These are phyloP conservation scores for Rhodosporidiobolus sp. DNA, from an alignment of 768 basidiomycete genomes.

Conservation along the genomic window DNA sequence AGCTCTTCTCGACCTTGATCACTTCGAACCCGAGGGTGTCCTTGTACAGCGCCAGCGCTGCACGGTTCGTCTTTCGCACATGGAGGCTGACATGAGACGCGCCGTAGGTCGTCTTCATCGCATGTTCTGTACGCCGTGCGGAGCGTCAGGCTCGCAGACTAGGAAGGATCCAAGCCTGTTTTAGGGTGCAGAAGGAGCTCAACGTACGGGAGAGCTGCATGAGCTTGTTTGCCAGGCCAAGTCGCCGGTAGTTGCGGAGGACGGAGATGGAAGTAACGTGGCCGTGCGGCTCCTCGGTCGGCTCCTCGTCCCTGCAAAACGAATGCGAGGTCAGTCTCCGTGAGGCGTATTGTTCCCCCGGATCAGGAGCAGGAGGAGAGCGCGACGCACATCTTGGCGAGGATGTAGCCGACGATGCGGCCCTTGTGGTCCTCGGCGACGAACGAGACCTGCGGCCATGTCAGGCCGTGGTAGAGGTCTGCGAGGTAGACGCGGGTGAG, in stretches of 20 bases:
- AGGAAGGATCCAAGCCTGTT: no score
- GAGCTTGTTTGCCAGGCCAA: conserved; percentile 87
- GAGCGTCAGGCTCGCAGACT: neutral
- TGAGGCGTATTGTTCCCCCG: no score
- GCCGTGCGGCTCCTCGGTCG: conserved; percentile 65
- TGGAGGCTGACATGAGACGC: conserved; percentile 82
- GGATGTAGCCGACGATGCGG: conserved; percentile 85
- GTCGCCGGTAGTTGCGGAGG: conserved; percentile 78
- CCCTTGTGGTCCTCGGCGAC: conserved; percentile 88
- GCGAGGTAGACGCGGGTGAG: neutral
- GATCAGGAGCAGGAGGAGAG: neutral
- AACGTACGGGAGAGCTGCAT: conserved; percentile 86
- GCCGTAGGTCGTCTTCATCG: conserved; percentile 83
- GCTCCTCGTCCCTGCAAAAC: conserved; percentile 56
- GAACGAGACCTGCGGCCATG: conserved; percentile 90
- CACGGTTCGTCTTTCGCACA: conserved; percentile 90
- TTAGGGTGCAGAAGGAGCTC: neutral
- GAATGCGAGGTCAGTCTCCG: neutral
- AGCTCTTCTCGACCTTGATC: conserved; percentile 77
- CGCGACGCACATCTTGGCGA: conserved; percentile 83
- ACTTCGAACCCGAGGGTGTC: conserved; percentile 88
- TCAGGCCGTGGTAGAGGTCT: conserved; percentile 87
- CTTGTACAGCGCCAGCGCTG: conserved; percentile 80
- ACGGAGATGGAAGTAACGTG: conserved; percentile 98
- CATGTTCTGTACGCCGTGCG: conserved; percentile 61